Evolutionary conservation across 495 filamentous ascomycete species (phyloP), one percentile per base, ranked within the genome.

Genomic region (Talaromyces trachyspermus): DNA sequence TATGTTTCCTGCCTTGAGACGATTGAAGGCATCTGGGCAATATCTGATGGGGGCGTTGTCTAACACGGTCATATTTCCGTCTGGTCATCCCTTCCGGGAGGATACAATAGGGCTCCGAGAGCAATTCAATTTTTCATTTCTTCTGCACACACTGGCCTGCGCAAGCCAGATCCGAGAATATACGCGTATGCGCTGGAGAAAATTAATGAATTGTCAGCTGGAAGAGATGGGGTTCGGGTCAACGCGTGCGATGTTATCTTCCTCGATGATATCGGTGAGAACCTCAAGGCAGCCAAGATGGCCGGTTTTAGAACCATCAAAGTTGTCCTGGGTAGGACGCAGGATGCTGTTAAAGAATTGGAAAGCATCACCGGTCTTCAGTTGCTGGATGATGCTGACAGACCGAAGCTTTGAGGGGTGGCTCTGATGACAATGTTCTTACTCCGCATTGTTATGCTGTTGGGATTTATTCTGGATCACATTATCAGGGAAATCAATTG

Each of bases 221-320:
- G 64, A 43, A 71, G 61, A 49, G 77, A 75, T 10, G 67, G 76
- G 63, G 56, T 72, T 1, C 78, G 74, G 1, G 65, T 89, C 0
- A 64, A 65, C 50, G 65, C 85, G 0, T 72, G 69, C 8, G 86
- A 96, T 43, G 68, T 95, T 38, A 69, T 95, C 14, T 97, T 98
- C 63, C 62, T 96, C 41, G 92, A 98, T 71, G 92, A 98, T 65
- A 97, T 98, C 58, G 92, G 92, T 0, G 80, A 86, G 69, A 98
- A 98, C 61, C 62, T 96, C 54, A 91, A 89, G 69, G 79, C 75
- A 9, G 92, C 83, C 9, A 89, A 75, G 69, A 71, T 66, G 43
- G 61, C 79, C 9, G 92, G 92, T 20, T 84, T 97, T 61, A 65
- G 73, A 48, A 95, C 90, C 2, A 74, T 98, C 50, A 94, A 85